Evolutionary conservation across 352 stramenopile species (phyloP), one percentile per base, ranked within the genome.

Genomic region (Halophytophthora polymorphica): DNA sequence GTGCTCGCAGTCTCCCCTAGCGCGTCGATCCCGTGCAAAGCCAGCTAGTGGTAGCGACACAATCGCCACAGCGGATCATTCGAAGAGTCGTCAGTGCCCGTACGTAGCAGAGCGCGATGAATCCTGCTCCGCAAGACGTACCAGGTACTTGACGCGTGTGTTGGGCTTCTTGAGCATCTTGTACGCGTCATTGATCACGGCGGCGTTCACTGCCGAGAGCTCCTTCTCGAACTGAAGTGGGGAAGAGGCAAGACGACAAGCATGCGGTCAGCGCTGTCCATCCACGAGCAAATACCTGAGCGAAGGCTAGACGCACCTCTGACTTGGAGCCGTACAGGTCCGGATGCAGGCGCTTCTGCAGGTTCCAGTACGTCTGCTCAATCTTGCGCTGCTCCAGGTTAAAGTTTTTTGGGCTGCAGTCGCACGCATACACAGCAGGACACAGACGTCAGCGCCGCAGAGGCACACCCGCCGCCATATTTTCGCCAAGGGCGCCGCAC

Each of bases 101-200:
- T 31, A 8, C 8, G 25, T 10, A 4, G 25, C 25, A 31, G 8
- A 10, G 4, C 13, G 6, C 10, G 35, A 21, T 13, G 6, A 17
- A 17, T 17, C 14, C 10, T 17, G 14, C 6, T 40, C 35, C 6
- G 35, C 5, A 19, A 11, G 1, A 44, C 69, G 23, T 50, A 94
- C 83, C 57, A 94, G 64, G 41, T 92, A 92, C 56, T 94, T 90
- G 53, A 88, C 80, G 38, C 83, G 83, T 15, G 65, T 91, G 56
- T 85, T 92, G 15, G 83, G 83, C n/a, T 66, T 83, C 64, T 94
- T 94, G 43, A 94, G 71, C 69, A 90, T 88, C 45, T 89, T 90
- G 71, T 94, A 94, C 6, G 83, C 83, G 57, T 89, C 78, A 38
- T 94, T 94, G 39, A 94, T 73, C 12, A 94, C 68, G 0, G 83